Base-by-base conservation (phyloP, 331 rosid genomes). In the Arachis monticola region DNA sequence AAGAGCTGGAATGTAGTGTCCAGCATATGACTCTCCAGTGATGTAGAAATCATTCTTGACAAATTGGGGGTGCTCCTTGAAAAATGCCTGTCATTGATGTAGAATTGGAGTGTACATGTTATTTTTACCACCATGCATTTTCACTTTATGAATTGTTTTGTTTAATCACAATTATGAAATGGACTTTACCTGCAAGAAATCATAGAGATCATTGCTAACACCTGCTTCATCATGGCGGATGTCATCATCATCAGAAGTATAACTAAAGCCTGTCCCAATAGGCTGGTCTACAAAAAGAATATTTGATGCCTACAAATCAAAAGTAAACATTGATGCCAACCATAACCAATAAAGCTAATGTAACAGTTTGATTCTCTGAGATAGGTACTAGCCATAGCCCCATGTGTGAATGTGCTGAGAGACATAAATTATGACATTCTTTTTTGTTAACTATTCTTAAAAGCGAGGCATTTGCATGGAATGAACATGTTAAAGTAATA, bases 21-120 rank as follows among this genome's bases (percentile, higher is more conserved):
- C 99, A 1, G 99, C 99, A 13, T 92, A 95, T 7, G 99, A 95
- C 73, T 95, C 99, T 77, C 99, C 99, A 4, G 98, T 87, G 4
- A 95, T 89, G 73, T 86, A 95, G 45, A 95, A 95, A 14, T 95
- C 97, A 79, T 95, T 95, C 72, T 84, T 82, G 5, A 71, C 74
- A 44, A 81, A 85, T 10, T 88, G 83, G 65, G 93, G 84, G 64
- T 92, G 97, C 77, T 90, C 83, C 56, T 77, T 67, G 72, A 92
- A 95, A 79, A 95, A 92, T 69, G 86, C 97, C 99, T 90, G 87
- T 22, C 53, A 82, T 61, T 31, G 53, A 41, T 70, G 77, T 12
- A 53, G 30, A 82, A 69, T 42, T 51, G 64, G 45, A 77, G 55
- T 13, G 32, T 58, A 14, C n/a, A 76, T 66, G n/a, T 22, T 32